phyloP scores from a whole-genome alignment of 2,329 filamentous ascomycete genomes.

The Aureobasidium sp. region DNA sequence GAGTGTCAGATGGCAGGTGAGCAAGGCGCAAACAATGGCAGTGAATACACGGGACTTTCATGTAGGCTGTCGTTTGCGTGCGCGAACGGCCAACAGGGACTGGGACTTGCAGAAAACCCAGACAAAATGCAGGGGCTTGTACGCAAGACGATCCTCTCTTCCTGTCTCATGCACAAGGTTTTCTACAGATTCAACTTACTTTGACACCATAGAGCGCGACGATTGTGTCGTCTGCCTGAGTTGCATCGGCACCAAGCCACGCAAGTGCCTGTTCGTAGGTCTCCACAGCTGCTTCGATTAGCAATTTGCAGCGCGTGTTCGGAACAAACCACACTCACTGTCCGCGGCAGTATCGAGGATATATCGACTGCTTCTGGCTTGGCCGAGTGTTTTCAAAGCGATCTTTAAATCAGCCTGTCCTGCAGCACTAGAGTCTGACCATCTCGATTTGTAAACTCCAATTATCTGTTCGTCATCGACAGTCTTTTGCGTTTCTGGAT shows the following conservation, averaged over 20 bases:
- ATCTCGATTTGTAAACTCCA: constrained; percentile 51
- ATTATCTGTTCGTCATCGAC: constrained; percentile 55
- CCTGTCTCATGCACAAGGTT: background rate
- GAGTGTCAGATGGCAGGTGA: too few species aligned
- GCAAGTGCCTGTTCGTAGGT: constrained; percentile 57
- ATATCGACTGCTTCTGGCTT: constrained; percentile 48
- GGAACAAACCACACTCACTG: constrained; percentile 29
- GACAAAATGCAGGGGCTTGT: background rate
- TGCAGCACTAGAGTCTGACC: constrained; percentile 5
- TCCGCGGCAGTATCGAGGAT: constrained; percentile 54
- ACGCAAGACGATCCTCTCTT: background rate
- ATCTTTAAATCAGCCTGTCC: constrained; percentile 46
- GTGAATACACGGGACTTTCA: background rate
- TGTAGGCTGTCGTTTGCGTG: background rate
- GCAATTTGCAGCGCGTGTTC: background rate
- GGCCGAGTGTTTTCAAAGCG: constrained; percentile 54
- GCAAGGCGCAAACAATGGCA: background rate
- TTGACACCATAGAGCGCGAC: constrained; percentile 51
- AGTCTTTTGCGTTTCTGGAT: constrained; percentile 33
- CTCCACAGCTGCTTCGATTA: constrained; percentile 40
- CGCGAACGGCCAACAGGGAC: background rate
- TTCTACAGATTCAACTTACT: constrained; percentile 31
- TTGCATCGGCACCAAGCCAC: constrained; percentile 49
- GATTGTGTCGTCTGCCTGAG: constrained; percentile 49
- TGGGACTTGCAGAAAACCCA: background rate